These are phyloP conservation scores for Zygoascus flipseniorum DNA, from an alignment of 805 yeast species.

Conservation along the genomic window DNA sequence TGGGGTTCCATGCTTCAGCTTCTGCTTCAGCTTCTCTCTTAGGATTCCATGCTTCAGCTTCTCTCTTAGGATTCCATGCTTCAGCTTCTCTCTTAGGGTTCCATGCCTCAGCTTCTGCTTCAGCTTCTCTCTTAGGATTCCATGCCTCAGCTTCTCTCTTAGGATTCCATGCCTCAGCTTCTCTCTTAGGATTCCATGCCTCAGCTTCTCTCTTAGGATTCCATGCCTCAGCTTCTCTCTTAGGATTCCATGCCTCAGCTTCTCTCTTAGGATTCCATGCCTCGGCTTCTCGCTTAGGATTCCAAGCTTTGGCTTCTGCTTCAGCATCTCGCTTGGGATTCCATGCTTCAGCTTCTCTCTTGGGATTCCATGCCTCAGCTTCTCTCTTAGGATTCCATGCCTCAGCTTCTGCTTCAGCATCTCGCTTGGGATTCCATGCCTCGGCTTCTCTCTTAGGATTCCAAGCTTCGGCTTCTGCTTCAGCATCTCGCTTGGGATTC, in stretches of 20 bases:
- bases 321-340: not conserved
- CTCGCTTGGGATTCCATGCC: not conserved
- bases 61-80: not conserved
- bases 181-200: not conserved
- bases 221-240: not conserved
- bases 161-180: not conserved
- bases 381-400: not conserved
- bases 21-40: not conserved
- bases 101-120: not conserved
- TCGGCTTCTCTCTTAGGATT: not conserved
- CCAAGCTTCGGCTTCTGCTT: not conserved
- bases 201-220: not conserved
- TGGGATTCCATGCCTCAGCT: not conserved
- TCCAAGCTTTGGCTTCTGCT: not conserved
- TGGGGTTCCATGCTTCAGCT: not conserved
- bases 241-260: not conserved
- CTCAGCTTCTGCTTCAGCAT: not conserved
- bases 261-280: not conserved
- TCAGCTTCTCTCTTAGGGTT: not conserved
- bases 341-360: not conserved
- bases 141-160: not conserved
- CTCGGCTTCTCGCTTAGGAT: not conserved
- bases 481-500: not conserved
- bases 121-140: not conserved
- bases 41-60: not conserved